Base-by-base conservation (phyloP, 2,329 filamentous ascomycete genomes). In the Penicillium sp. region DNA sequence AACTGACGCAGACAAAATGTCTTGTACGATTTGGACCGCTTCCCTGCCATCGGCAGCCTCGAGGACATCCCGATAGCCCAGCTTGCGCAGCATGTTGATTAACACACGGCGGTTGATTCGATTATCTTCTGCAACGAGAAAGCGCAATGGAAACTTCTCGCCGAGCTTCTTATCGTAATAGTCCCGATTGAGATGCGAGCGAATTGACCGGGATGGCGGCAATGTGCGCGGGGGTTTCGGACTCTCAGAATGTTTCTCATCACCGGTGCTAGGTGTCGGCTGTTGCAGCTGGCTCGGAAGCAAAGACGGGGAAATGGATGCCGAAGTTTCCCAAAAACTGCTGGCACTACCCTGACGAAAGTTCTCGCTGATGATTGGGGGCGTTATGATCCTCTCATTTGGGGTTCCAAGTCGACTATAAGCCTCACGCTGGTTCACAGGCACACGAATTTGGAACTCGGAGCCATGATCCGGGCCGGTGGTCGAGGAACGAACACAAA, bases 61-160 rank as follows among this genome's bases (percentile, higher is more conserved):
- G 49, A 80, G 75, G 13, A 89, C 79, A 49, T 79, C 77, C 26
- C 73, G 74, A 67, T 89, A 89, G 12, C 86, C 86, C 13, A 89
- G 79, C 60, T 86, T 86, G 21, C 75, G 75, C 7, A 89, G 79
- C 80, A 88, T 88, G 60, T 74, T 84, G 26, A 86, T 79, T 15
- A 88, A 76, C 0, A 89, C 79, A 42, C 82, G 83, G 49, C 86
- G 82, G 63, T 89, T 88, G 69, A 89, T 87, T 56, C 81, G 81
- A 68, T 89, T 89, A 69, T 89, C 86, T 71, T 89, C 86, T 4
- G 85, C 86, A 1, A 89, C 82, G 2, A 89, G 76, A 57, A 89
- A 85, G 9, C 81, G 86, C 8, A 89, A 76, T 1, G 86, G 86
- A 54, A 83, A 76, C 59, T 81, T 82, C 43, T 74, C 70, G 3